A percentile compares a stretch with the other conserved stretches of the same genome.
These are phyloP conservation scores for Eutrema heterophyllum DNA, from an alignment of 345 rosid genomes.

Conservation along the genomic window DNA sequence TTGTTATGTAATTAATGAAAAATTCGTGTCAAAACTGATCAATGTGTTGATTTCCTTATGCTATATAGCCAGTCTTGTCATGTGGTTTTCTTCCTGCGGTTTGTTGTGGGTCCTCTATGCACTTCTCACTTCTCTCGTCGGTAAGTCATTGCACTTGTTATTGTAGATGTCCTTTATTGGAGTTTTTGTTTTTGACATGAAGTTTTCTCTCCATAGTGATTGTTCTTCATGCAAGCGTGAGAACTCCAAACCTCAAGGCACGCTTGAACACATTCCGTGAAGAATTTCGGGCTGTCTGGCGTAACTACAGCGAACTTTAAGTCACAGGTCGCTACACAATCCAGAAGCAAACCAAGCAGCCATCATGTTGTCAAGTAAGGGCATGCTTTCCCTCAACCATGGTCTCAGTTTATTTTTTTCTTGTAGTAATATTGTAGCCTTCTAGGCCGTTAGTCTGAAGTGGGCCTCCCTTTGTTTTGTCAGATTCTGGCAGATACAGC, in stretches of 20 bases:
- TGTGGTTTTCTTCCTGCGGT: conserved; percentile 38
- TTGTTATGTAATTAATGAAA: not conserved
- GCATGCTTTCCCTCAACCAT: not conserved
- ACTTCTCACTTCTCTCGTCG: conserved; percentile 13
- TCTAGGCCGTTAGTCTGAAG: not conserved
- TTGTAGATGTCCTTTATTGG: not conserved
- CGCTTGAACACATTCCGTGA: conserved; percentile 37
- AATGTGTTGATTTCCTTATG: conserved; percentile 10
- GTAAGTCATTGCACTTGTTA: conserved; percentile 12
- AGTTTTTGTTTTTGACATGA: conserved; percentile 4
- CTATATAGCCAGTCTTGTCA: conserved; percentile 27
- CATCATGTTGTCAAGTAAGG: conserved; percentile 19
- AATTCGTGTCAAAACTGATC: not conserved
- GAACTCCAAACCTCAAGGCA: conserved; percentile 39
- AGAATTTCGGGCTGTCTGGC: conserved; percentile 39
- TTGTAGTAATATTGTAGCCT: not conserved
- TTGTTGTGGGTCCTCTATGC: conserved; percentile 33
- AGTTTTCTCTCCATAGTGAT: conserved; percentile 9
- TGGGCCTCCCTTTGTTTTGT: not conserved
- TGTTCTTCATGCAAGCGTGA: conserved; percentile 31
- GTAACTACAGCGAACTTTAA: conserved; percentile 34
- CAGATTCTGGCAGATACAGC: not conserved
- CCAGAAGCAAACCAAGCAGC: not conserved
- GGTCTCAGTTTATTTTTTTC: not conserved
- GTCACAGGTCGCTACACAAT: not conserved